Conservation (phyloP, 164 flowering plant species). For the Tetracentron sinense region DNA sequence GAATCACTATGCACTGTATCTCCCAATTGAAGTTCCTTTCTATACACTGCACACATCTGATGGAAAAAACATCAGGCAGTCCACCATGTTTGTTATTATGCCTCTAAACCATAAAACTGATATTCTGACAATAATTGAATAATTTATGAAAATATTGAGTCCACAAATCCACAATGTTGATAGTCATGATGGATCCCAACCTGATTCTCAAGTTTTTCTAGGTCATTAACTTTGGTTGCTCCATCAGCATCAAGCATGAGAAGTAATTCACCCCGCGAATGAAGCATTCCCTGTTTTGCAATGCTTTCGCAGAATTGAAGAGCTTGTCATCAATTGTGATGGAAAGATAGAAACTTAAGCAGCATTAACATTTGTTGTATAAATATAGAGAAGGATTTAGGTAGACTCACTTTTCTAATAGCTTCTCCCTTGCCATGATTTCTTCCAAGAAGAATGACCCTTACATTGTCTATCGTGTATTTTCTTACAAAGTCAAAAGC, state of each 20-base stretch:
- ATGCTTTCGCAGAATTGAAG: constrained; percentile 65
- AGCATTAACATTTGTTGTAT: background rate
- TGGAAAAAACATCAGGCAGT: constrained; percentile 24
- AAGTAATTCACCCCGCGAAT: constrained; percentile 91
- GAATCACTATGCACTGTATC: constrained; percentile 37
- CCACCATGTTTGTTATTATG: background rate
- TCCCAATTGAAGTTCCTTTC: constrained; percentile 37
- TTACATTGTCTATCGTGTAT: constrained; percentile 66
- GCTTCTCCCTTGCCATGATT: constrained; percentile 98
- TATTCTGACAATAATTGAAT: background rate
- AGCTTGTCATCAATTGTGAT: constrained; percentile 43
- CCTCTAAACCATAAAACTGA: background rate
- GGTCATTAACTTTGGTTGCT: constrained; percentile 86
- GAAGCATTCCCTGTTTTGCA: constrained; percentile 96
- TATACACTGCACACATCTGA: constrained; percentile 67
- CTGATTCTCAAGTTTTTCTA: constrained; percentile 91
- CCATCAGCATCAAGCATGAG: constrained; percentile 99
- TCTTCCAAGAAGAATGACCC: constrained; percentile 85
- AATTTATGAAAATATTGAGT: constrained; percentile 1
- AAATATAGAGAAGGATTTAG: too few relatives aligned
- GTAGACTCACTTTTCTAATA: constrained; percentile 78
- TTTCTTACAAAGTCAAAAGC: constrained; percentile 84
- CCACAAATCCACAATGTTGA: background rate
- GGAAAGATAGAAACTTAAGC: background rate
- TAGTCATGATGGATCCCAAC: constrained; percentile 33